Percentiles rank a stretch among this genome's conserved stretches.
phyloP scores from a whole-genome alignment of 306 rosid genomes.

The Casuarina equisetifolia region DNA sequence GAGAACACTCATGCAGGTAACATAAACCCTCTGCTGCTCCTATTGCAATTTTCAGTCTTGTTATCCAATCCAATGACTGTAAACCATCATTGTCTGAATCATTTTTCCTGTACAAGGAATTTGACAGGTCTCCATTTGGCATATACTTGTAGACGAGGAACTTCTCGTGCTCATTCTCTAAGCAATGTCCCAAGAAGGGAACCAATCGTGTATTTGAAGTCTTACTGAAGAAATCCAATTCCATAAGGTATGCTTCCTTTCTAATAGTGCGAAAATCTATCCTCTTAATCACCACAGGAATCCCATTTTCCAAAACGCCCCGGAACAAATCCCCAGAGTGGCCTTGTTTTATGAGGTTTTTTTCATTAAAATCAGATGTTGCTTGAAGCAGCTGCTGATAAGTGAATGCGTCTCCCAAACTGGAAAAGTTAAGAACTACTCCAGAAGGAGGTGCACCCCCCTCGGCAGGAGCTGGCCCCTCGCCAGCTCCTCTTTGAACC shows the following conservation, averaged over 20 bases:
- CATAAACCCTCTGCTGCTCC: slow-evolving; percentile 92
- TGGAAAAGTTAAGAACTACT: slow-evolving; percentile 47
- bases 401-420: slow-evolving; percentile 61
- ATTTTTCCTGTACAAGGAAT: slow-evolving; percentile 58
- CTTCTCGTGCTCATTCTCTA: slow-evolving; percentile 77
- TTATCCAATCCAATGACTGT: slow-evolving; percentile 89
- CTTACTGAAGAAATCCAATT: slow-evolving; percentile 66
- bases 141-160: slow-evolving; percentile 77
- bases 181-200: slow-evolving; percentile 83
- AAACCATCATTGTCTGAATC: slow-evolving; percentile 41
- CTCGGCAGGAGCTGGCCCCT: no score
- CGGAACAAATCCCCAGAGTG: slow-evolving; percentile 82
- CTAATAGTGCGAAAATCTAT: slow-evolving; percentile 49
- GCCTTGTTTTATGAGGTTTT: slow-evolving; percentile 74
- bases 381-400: slow-evolving; percentile 62
- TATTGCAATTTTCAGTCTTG: slow-evolving; percentile 83
- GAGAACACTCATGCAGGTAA: slow-evolving; percentile 73
- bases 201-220: slow-evolving; percentile 75
- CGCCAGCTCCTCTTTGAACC: no score
- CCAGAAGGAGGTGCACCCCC: neutral
- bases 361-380: slow-evolving; percentile 63
- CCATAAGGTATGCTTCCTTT: slow-evolving; percentile 56
- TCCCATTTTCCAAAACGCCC: slow-evolving; percentile 58
- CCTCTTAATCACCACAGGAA: slow-evolving; percentile 69
- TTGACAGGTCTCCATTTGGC: slow-evolving; percentile 83